Conservation (phyloP, 129 eudicot species). For the Flaveria bidentis region DNA sequence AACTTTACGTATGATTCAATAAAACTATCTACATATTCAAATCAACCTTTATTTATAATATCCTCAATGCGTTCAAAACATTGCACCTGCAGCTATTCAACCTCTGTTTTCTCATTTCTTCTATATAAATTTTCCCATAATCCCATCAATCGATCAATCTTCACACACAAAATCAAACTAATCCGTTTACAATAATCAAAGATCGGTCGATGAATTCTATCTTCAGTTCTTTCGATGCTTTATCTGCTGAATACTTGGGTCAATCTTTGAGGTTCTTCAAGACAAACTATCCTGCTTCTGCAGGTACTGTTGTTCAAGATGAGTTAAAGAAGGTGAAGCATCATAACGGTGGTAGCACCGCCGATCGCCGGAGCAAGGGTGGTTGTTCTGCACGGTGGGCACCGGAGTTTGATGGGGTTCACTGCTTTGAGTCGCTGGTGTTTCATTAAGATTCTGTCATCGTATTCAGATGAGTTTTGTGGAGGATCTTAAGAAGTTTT, state of each 20-base stretch:
- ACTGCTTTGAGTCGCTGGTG: slow-evolving; percentile 53
- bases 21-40: no score
- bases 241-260: slow-evolving; percentile 34
- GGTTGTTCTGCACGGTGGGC: slow-evolving; percentile 37
- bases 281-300: slow-evolving; percentile 24
- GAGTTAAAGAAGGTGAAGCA: slow-evolving; percentile 12
- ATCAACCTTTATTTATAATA: background rate
- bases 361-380: background rate
- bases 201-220: slow-evolving; percentile 47
- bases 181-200: background rate
- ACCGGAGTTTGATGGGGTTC: slow-evolving; percentile 51
- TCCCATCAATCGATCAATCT: background rate
- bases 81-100: slow-evolving; percentile 21
- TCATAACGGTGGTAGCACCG: background rate
- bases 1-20: background rate
- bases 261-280: slow-evolving; percentile 22
- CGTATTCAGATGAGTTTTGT: background rate
- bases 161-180: background rate
- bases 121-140: slow-evolving; percentile 12
- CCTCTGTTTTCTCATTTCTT: background rate
- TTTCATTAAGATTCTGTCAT: slow-evolving; percentile 14
- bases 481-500: slow-evolving; percentile 23
- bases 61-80: slow-evolving; percentile 19
- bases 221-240: slow-evolving; percentile 55
- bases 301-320: slow-evolving; percentile 22